A percentile compares a stretch with the other conserved stretches of the same genome.
phyloP scores from a whole-genome alignment of 2,329 filamentous ascomycete species.

The Paracamarosporium sp. region DNA sequence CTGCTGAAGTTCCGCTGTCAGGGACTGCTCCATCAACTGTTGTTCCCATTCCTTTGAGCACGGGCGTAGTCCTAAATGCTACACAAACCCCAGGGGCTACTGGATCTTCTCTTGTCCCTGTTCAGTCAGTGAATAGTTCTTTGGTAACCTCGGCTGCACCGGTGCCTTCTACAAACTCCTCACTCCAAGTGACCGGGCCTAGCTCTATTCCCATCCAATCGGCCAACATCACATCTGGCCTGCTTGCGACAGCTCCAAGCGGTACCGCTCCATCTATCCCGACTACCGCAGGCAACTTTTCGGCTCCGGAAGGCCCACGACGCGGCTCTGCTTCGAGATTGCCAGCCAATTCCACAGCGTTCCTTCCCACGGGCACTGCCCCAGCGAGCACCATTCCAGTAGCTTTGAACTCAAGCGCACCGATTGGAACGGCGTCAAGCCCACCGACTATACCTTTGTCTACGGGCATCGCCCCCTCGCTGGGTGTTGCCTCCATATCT shows the following conservation, averaged over 20 bases:
- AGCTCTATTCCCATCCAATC: not conserved
- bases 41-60: not conserved
- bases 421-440: conserved; percentile 9
- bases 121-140: not conserved
- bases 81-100: not conserved
- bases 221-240: conserved; percentile 2
- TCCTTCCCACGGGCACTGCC: conserved; percentile 5
- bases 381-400: not conserved
- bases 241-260: not conserved
- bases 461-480: not conserved
- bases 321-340: not conserved
- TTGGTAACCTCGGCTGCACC: not conserved
- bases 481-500: not conserved
- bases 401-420: conserved; percentile 3
- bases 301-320: not conserved
- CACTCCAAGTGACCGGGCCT: not conserved
- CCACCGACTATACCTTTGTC: conserved; percentile 5
- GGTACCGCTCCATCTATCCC: conserved; percentile 3
- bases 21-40: not conserved
- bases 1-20: not conserved
- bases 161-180: not conserved
- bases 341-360: not conserved
- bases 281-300: not conserved
- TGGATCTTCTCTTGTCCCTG: not conserved
- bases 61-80: not conserved